These are phyloP conservation scores for Verticillium tricorpus DNA, from an alignment of 2,329 filamentous ascomycete species.

Conservation along the genomic window DNA sequence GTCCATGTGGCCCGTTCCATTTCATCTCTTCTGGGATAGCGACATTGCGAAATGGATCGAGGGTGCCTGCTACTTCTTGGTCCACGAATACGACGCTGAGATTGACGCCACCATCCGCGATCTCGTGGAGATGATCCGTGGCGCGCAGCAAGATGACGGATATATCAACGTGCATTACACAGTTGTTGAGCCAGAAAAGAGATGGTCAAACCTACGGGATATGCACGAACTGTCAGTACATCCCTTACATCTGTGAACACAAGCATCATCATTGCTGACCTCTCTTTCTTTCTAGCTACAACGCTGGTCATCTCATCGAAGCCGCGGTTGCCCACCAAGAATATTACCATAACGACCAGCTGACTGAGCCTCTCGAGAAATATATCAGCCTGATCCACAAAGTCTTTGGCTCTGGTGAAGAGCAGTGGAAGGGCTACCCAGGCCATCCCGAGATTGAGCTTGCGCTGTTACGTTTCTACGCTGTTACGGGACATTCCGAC, in stretches of 20 bases:
- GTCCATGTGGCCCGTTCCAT: slow-evolving; percentile 43
- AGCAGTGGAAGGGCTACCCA: slow-evolving; percentile 53
- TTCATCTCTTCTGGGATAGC: slow-evolving; percentile 57
- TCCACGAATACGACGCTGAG: slow-evolving; percentile 33
- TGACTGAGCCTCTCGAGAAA: too few relatives aligned
- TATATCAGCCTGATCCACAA: slow-evolving; percentile 24
- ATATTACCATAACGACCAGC: too few relatives aligned
- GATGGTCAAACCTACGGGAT: slow-evolving; percentile 56
- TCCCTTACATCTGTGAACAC: slow-evolving; percentile 31
- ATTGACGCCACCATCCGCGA: slow-evolving; percentile 48
- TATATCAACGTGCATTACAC: slow-evolving; percentile 62
- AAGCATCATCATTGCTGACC: too few relatives aligned
- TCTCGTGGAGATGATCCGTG: slow-evolving; percentile 52
- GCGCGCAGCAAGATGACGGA: slow-evolving; percentile 54
- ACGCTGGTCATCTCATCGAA: too few relatives aligned
- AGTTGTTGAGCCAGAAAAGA: slow-evolving; percentile 48
- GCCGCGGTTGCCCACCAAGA: too few relatives aligned
- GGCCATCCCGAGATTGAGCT: slow-evolving; percentile 54
- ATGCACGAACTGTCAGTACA: slow-evolving; percentile 57
- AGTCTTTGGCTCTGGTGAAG: slow-evolving; percentile 44
- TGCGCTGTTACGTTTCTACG: slow-evolving; percentile 32
- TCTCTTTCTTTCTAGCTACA: too few relatives aligned
- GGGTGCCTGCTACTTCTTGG: slow-evolving; percentile 53
- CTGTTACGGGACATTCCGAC: slow-evolving; percentile 21
- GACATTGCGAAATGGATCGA: slow-evolving; percentile 57